Conservation (phyloP, 2,329 filamentous ascomycete genomes). For the Trichoderma simmonsii region DNA sequence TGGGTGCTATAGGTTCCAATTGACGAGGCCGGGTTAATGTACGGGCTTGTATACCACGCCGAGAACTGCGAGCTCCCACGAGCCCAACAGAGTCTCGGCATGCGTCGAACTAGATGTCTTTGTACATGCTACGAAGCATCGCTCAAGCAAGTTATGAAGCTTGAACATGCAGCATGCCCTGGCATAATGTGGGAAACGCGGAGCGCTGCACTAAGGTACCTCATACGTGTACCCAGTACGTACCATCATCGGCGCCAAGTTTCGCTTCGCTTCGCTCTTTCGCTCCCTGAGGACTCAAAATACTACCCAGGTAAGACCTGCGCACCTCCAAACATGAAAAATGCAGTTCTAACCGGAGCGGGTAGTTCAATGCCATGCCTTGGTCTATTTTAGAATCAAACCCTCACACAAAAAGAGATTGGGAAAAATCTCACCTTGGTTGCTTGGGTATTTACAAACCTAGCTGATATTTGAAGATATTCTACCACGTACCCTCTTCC, state of each 20-base stretch:
- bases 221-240: background rate
- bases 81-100: background rate
- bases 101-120: background rate
- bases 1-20: background rate
- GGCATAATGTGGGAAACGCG: background rate
- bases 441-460: background rate
- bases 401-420: background rate
- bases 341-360: background rate
- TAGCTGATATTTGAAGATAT: background rate
- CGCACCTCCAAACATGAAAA: background rate
- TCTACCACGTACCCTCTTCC: background rate
- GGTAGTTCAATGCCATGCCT: background rate
- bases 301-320: background rate
- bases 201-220: background rate
- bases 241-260: background rate
- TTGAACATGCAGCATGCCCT: background rate
- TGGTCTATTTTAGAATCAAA: background rate
- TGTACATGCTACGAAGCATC: background rate
- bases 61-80: background rate
- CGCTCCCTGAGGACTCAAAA: background rate
- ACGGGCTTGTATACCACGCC: background rate
- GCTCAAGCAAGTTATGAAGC: background rate
- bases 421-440: background rate
- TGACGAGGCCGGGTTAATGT: background rate
- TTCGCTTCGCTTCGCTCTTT: constrained; percentile 2